Conservation (phyloP, 2,329 filamentous ascomycete genomes). For the Colletotrichum horii region DNA sequence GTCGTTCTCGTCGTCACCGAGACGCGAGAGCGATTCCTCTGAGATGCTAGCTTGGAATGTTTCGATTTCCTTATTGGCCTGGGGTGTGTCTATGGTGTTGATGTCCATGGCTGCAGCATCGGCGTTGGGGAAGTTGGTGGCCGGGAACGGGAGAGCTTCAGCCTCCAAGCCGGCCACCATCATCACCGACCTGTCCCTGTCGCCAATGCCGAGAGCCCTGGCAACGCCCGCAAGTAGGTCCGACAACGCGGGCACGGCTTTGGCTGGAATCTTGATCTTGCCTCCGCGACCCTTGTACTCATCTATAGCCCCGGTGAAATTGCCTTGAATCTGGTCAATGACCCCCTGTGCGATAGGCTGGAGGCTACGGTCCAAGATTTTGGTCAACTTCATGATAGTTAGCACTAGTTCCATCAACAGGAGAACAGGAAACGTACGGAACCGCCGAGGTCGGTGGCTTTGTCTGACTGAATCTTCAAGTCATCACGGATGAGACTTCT, state of each 20-base stretch:
- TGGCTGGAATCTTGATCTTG: conserved; percentile 18
- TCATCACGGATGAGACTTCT: conserved; percentile 12
- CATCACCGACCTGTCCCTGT: neutral
- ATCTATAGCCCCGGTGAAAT: neutral
- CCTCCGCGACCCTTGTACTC: conserved; percentile 9
- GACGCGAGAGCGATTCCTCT: neutral
- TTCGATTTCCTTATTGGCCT: neutral
- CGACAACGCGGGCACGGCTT: conserved; percentile 2
- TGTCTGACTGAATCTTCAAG: neutral
- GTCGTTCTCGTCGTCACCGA: conserved; percentile 5
- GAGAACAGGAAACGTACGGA: neutral
- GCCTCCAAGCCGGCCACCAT: neutral
- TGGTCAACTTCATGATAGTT: neutral
- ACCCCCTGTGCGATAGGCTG: neutral
- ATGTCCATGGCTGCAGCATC: neutral
- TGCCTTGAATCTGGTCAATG: neutral
- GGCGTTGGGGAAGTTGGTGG: neutral
- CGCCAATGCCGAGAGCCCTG: conserved; percentile 4
- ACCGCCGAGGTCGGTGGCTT: neutral
- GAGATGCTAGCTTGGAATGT: neutral
- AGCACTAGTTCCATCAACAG: neutral
- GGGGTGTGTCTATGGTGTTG: neutral
- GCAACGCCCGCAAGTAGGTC: conserved; percentile 6
- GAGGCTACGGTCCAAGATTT: neutral
- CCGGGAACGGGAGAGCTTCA: neutral